A percentile compares a stretch with the other conserved stretches of the same genome.
Conservation (phyloP, 805 yeast genomes). For the Starmerella geochares region DNA sequence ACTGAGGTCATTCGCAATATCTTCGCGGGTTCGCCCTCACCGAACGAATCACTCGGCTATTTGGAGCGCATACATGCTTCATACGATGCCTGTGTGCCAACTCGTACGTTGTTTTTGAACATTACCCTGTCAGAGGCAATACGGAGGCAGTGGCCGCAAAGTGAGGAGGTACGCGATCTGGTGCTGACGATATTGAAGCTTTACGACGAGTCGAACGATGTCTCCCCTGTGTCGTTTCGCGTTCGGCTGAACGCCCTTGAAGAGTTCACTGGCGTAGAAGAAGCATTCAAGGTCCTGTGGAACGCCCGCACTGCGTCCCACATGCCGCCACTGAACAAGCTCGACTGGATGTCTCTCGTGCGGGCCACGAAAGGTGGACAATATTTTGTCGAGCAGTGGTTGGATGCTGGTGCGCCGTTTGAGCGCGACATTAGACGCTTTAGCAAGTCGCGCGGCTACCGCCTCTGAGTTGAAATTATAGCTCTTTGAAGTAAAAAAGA, state of each 20-base stretch:
- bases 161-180: slow-evolving; percentile 12
- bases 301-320: slow-evolving; percentile 5
- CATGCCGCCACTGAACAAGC: slow-evolving; percentile 9
- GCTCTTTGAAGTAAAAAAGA: too few relatives aligned
- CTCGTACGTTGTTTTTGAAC: slow-evolving; percentile 21
- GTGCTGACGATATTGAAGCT: slow-evolving; percentile 16
- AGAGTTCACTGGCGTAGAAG: slow-evolving; percentile 10
- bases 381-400: slow-evolving; percentile 16
- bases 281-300: slow-evolving; percentile 17
- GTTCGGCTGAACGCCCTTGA: slow-evolving; percentile 24
- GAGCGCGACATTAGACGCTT: slow-evolving; percentile 13
- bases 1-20: slow-evolving; percentile 15
- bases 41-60: slow-evolving; percentile 1
- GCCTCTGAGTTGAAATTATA: too few relatives aligned
- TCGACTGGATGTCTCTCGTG: slow-evolving; percentile 25
- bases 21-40: slow-evolving; percentile 2
- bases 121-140: slow-evolving; percentile 19
- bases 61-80: slow-evolving; percentile 11
- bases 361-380: slow-evolving; percentile 18
- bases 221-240: slow-evolving; percentile 18
- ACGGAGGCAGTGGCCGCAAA: slow-evolving; percentile 14
- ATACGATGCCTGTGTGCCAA: slow-evolving; percentile 9
- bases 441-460: slow-evolving; percentile 10
- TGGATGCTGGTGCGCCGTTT: slow-evolving; percentile 17
- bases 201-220: slow-evolving; percentile 12